Evolutionary conservation across 768 basidiomycete species (phyloP), one percentile per base, ranked within the genome.

Genomic region (Chlorophyllum brunneum): DNA sequence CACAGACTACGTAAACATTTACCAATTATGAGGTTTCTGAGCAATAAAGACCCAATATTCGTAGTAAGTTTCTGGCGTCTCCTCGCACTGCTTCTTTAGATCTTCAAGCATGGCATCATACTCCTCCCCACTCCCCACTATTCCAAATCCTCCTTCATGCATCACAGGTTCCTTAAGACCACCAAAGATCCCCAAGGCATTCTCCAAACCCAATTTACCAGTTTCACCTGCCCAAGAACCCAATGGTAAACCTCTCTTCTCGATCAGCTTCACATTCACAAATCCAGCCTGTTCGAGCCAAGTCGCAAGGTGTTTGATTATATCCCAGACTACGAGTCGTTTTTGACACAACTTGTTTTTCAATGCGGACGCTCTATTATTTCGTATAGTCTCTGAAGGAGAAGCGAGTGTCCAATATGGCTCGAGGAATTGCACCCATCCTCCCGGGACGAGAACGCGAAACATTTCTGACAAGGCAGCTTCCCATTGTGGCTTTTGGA

Each of bases 401-500:
- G 43, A 45, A 10, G 7, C 29, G 22, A 48, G 41, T 16, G 16
- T 38, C 2, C 30, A 36, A 18, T 42, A 34, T 20, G 38, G 26
- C 31, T 55, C 54, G 27, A 27, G 20, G 20, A 55, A 9, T 41
- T 55, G 48, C 1, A 55, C 37, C 44, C 54, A 55, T 6, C 48
- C 54, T 10, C 48, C 49, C 2, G 54, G 54, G 11, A 38, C 38
- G 22, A 50, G 15, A 15, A 55, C 49, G 3, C 54, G 54, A 39
- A 51, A 45, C 18, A 51, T 34, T 26, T 55, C 54, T 1, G 41
- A 8, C 10, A 55, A 4, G 1, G 48, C 49, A 11, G 24, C 18
- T 11, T 38, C 43, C 54, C 54, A 55, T 39, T 55, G 37, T 2
- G 15, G 9, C 10, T 24, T 11, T 26, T 37, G 33, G 33, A 48